These are phyloP conservation scores for Suhomyces bolitotheri DNA, from an alignment of 1,139 yeast species.

Conservation along the genomic window DNA sequence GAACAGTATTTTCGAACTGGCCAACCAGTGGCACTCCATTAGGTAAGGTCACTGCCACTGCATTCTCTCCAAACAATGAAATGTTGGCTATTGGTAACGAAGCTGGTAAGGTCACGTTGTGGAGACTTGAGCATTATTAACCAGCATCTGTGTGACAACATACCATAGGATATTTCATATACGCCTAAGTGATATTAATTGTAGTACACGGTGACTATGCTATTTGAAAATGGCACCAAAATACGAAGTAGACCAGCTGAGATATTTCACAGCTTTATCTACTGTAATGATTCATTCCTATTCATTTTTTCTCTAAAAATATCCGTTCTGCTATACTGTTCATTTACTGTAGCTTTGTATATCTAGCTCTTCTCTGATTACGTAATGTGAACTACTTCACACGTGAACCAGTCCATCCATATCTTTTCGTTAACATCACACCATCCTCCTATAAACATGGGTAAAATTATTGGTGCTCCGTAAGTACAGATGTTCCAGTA, in stretches of 20 bases:
- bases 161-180: no score
- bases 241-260: no score
- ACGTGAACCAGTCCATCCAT: not conserved
- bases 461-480: constrained; percentile 40
- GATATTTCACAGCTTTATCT: no score
- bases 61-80: constrained; percentile 79
- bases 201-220: no score
- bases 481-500: constrained; percentile 23
- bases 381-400: constrained; percentile 1
- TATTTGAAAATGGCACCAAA: no score
- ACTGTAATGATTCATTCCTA: no score
- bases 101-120: constrained; percentile 84
- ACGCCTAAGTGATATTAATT: no score
- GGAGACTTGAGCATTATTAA: constrained; percentile 82
- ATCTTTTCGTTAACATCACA: constrained; percentile 3
- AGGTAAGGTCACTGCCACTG: constrained; percentile 84
- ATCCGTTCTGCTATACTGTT: no score
- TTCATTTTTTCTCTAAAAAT: no score
- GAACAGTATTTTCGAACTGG: constrained; percentile 90
- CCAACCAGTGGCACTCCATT: constrained; percentile 96
- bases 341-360: no score
- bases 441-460: constrained; percentile 23
- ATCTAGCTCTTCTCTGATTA: no score
- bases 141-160: no score
- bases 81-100: constrained; percentile 90